A percentile compares a stretch with the other conserved stretches of the same genome.
Conservation (phyloP, 495 filamentous ascomycete species). For the Xylaria flabelliformis region DNA sequence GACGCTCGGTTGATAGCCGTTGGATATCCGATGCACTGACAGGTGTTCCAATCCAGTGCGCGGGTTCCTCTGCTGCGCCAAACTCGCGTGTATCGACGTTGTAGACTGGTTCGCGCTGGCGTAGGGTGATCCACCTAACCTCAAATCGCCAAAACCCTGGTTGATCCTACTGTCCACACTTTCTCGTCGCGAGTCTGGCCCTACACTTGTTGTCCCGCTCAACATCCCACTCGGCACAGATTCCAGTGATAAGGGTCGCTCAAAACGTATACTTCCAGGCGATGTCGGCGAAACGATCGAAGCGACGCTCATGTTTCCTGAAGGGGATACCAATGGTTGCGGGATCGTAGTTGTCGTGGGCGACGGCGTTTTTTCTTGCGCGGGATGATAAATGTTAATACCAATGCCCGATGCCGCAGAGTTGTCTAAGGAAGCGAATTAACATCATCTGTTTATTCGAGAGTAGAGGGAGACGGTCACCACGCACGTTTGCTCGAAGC, state of each 20-base stretch:
- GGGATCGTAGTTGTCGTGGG: slow-evolving; percentile 51
- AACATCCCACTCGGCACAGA: slow-evolving; percentile 35
- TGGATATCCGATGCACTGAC: slow-evolving; percentile 63
- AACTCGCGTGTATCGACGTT: slow-evolving; percentile 66
- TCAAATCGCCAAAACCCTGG: slow-evolving; percentile 70
- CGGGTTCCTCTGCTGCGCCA: slow-evolving; percentile 60
- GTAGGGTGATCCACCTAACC: slow-evolving; percentile 72
- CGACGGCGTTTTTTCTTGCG: slow-evolving; percentile 60
- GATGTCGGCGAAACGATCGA: slow-evolving; percentile 63
- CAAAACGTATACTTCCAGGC: slow-evolving; percentile 49
- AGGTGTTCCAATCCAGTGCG: slow-evolving; percentile 50
- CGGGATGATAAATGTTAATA: slow-evolving; percentile 52
- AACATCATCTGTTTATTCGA: slow-evolving; percentile 11
- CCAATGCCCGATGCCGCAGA: slow-evolving; percentile 56
- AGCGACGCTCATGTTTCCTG: slow-evolving; percentile 61
- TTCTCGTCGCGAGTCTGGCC: slow-evolving; percentile 66
- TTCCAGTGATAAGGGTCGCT: slow-evolving; percentile 55
- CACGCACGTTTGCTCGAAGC: slow-evolving; percentile 62
- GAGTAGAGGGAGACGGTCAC: slow-evolving; percentile 13
- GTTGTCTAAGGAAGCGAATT: slow-evolving; percentile 48
- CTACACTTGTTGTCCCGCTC: slow-evolving; percentile 33
- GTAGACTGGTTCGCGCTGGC: slow-evolving; percentile 79
- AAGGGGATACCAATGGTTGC: slow-evolving; percentile 54
- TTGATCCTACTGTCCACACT: slow-evolving; percentile 81
- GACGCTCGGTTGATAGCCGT: slow-evolving; percentile 64